phyloP scores from a whole-genome alignment of 306 rosid species.

The Gastrolobium bilobum region DNA sequence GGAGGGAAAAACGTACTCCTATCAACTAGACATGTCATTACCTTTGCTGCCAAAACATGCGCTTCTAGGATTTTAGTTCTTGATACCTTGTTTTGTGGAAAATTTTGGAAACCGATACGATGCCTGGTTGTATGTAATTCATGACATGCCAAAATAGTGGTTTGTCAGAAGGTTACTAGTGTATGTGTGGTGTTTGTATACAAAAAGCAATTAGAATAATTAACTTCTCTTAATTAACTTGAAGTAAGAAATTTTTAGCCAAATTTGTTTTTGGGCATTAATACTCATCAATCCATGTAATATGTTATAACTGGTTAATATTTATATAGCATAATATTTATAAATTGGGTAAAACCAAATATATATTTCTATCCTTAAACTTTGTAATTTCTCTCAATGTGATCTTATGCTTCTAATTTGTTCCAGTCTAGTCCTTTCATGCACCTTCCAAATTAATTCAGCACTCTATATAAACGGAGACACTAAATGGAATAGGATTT shows the following conservation, averaged over 20 bases:
- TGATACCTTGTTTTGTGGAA: conserved; percentile 33
- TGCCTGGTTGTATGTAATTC: conserved; percentile 37
- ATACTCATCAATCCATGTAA: neutral
- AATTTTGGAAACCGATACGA: conserved; percentile 29
- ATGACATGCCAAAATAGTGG: conserved; percentile 40
- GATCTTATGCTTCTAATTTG: neutral
- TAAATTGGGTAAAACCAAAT: neutral
- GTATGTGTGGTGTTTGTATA: conserved; percentile 7
- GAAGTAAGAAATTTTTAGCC: neutral
- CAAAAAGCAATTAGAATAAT: conserved; percentile 29
- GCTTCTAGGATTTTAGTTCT: conserved; percentile 11
- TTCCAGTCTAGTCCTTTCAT: neutral
- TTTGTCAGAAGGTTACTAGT: conserved; percentile 23
- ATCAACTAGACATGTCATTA: conserved; percentile 45
- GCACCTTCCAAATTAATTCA: neutral
- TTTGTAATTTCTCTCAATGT: neutral
- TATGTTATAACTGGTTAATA: neutral
- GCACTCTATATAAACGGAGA: neutral
- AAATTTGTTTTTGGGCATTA: neutral
- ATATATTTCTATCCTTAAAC: conserved; percentile 1
- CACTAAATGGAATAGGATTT: neutral
- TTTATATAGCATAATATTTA: neutral
- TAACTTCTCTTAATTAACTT: neutral
- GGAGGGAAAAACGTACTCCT: conserved; percentile 34
- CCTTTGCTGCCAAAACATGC: conserved; percentile 45